Base-by-base conservation (phyloP, 257 asterid species). In the Solanum gracilifrons region DNA sequence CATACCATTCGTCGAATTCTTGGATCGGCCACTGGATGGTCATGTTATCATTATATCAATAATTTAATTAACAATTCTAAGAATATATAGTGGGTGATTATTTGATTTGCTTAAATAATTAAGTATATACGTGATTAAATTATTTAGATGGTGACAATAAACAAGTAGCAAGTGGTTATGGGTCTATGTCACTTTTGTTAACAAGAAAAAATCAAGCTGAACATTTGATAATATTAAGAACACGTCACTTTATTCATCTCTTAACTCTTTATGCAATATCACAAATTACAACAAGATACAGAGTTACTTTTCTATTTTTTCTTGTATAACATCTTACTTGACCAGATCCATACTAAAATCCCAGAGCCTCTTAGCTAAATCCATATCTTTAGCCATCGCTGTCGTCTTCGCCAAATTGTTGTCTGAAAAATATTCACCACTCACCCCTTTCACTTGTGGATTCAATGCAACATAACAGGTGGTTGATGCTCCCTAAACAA, bases 391-490 rank as follows among this genome's bases (percentile, higher is more conserved):
- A 66, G 95, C 94, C 75, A 21, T 75, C 10, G 87, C 69, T 82
- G 87, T 85, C 85, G 96, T 64, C 62, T 88, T 92, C 41, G 91
- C 91, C 91, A 93, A 39, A 82, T 96, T 93, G 92, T 92, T 94
- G 93, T 94, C 93, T 4, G 86, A 35, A 73, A 95, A 95, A 87
- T 94, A 95, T 75, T 93, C 89, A 48, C 98, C 98, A 18, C 94
- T 92, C 21, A 91, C 43, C 33, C 98, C 98, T 79, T 90, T 93
- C 88, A 94, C 85, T 62, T 94, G 94, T n/a, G 96, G 94, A 90
- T 91, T 94, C 93, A 95, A 86, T 16, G 98, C 98, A 87, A 91
- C 87, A 79, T 94, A 96, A 55, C 99, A 95, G 20, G 95, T 92
- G 16, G 99, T 94, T 51, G 98, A 92, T 68, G 99, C 99, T 43